Evolutionary conservation across 371 early-diverging fungal genomes (phyloP).

Genomic region (Lichtheimia ornata): DNA sequence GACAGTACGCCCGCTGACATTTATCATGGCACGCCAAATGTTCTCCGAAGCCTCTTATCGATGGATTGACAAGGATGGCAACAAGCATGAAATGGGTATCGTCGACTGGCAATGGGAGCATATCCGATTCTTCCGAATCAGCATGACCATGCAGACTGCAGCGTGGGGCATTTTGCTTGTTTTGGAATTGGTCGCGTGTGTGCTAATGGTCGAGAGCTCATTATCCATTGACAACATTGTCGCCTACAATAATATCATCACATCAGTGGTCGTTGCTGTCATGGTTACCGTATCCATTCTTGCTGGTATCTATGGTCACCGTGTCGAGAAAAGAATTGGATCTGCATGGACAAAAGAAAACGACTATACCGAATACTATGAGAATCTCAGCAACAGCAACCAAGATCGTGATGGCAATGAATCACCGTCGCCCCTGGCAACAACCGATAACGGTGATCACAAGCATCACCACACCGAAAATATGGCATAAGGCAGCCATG

Average conservation of each 20-base stretch:
- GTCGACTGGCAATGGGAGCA: conserved; percentile 39
- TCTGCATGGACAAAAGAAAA: conserved; percentile 13
- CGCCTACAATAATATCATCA: conserved; percentile 32
- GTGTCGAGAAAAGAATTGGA: conserved; percentile 7
- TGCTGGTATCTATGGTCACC: conserved; percentile 1
- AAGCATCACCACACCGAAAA: too few species aligned
- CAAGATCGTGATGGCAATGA: too few species aligned
- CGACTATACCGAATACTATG: conserved; percentile 11
- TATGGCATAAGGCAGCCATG: too few species aligned
- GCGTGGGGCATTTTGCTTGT: conserved; percentile 37
- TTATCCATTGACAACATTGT: conserved; percentile 37
- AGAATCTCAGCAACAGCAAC: neutral
- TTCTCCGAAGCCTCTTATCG: conserved; percentile 19
- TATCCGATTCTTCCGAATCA: conserved; percentile 22
- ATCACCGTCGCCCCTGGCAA: too few species aligned
- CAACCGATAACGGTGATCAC: too few species aligned
- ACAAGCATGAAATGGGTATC: conserved; percentile 9
- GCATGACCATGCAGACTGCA: conserved; percentile 21
- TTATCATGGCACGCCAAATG: conserved; percentile 38
- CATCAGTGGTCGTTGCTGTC: conserved; percentile 11
- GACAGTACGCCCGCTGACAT: conserved; percentile 33
- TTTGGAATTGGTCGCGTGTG: conserved; percentile 35
- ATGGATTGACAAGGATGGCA: conserved; percentile 30
- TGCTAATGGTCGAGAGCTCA: conserved; percentile 37
- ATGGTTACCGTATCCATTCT: conserved; percentile 13